phyloP scores from a whole-genome alignment of 2,329 filamentous ascomycete species.

The Epichloe bromicola region DNA sequence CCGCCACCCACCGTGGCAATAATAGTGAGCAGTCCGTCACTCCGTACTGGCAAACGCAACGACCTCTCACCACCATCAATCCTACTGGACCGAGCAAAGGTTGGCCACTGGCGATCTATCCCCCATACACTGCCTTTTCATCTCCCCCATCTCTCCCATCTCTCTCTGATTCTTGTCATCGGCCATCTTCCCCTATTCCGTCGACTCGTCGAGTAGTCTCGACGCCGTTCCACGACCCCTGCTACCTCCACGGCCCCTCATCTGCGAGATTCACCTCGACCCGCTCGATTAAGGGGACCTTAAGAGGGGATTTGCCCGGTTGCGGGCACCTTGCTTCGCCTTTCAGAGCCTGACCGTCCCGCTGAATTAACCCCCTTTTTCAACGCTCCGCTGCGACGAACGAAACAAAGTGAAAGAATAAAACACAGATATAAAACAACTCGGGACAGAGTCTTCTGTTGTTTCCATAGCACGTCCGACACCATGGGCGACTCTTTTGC shows the following conservation, averaged over 20 bases:
- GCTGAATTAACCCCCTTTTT: not conserved
- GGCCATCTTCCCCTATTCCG: not conserved
- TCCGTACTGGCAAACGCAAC: not conserved
- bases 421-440: not conserved
- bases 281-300: not conserved
- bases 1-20: not conserved
- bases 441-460: not conserved
- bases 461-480: conserved; percentile 3
- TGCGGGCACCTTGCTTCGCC: not conserved
- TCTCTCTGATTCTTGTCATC: not conserved
- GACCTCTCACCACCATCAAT: not conserved
- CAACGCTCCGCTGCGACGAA: not conserved
- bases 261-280: not conserved
- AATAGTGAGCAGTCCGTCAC: not conserved
- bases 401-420: too few species aligned
- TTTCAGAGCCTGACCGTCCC: not conserved
- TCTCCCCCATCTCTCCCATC: not conserved
- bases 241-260: not conserved
- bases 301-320: not conserved
- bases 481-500: conserved; percentile 51
- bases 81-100: not conserved
- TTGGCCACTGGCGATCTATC: not conserved
- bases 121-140: not conserved
- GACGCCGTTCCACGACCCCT: not conserved
- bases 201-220: not conserved